Evolutionary conservation across 257 asterid genomes (phyloP).

Genomic region (Penstemon eatonii): DNA sequence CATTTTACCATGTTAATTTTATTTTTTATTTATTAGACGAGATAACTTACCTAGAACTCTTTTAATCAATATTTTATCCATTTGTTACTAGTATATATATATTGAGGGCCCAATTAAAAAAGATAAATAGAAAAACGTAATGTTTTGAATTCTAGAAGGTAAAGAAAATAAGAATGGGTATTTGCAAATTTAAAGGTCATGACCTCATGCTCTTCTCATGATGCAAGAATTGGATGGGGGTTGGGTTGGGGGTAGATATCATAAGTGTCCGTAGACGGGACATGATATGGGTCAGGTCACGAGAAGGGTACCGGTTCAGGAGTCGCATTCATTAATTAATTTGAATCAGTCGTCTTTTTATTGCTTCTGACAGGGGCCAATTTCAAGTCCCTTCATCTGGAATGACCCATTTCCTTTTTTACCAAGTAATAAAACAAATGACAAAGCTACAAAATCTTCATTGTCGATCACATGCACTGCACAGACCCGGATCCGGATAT

Average conservation of each 20-base stretch:
- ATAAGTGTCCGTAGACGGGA: slow-evolving; percentile 39
- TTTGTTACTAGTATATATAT: no score
- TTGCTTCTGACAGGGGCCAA: slow-evolving; percentile 54
- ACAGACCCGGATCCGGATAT: slow-evolving; percentile 26
- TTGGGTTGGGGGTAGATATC: slow-evolving; percentile 10
- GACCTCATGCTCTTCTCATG: no score
- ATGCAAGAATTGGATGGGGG: background rate
- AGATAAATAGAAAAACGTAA: no score
- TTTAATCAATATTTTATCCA: no score
- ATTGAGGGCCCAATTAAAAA: no score
- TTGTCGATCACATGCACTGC: slow-evolving; percentile 80
- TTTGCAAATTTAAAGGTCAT: no score
- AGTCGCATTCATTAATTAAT: slow-evolving; percentile 45
- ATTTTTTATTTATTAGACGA: no score
- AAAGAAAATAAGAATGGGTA: no score
- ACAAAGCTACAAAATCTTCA: slow-evolving; percentile 76
- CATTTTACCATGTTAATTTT: no score
- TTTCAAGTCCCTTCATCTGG: slow-evolving; percentile 41
- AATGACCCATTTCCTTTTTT: slow-evolving; percentile 24
- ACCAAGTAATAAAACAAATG: slow-evolving; percentile 55
- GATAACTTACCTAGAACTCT: no score
- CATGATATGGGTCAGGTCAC: slow-evolving; percentile 43
- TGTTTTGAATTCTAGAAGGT: no score
- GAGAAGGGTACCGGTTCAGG: slow-evolving; percentile 38
- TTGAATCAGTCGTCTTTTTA: slow-evolving; percentile 35